phyloP scores from a whole-genome alignment of 2,329 filamentous ascomycete genomes.

The Xylariaceae sp. region DNA sequence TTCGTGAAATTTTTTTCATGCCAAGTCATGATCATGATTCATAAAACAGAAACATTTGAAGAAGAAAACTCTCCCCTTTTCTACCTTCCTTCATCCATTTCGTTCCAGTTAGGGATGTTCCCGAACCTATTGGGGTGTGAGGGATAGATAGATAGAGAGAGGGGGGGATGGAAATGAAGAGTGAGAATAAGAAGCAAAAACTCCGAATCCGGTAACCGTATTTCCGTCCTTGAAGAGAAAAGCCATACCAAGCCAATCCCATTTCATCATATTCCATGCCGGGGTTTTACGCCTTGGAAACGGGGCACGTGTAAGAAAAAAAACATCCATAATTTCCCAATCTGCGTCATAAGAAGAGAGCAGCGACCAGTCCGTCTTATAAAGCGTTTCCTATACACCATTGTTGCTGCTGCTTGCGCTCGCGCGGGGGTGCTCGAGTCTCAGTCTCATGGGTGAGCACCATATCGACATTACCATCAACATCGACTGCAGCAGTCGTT shows the following conservation, averaged over 20 bases:
- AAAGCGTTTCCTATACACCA: conserved; percentile 29
- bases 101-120: background rate
- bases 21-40: conserved; percentile 21
- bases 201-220: background rate
- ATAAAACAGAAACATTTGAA: background rate
- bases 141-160: background rate
- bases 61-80: background rate
- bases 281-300: background rate
- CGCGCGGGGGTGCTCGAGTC: too few relatives aligned
- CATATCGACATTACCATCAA: conserved; percentile 29
- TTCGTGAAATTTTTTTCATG: conserved; percentile 1
- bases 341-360: too few relatives aligned
- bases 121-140: too few relatives aligned
- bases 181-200: background rate
- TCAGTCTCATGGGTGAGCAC: conserved; percentile 10
- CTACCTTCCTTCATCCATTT: background rate
- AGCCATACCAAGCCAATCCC: background rate
- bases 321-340: too few relatives aligned
- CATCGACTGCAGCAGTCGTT: conserved; percentile 9
- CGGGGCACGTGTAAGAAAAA: too few relatives aligned
- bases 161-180: background rate
- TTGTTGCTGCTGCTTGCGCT: background rate
- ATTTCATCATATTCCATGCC: background rate
- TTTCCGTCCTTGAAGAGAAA: background rate
- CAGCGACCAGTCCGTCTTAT: background rate